Conservation (phyloP, 2,329 filamentous ascomycete species). For the Nemania sp. region DNA sequence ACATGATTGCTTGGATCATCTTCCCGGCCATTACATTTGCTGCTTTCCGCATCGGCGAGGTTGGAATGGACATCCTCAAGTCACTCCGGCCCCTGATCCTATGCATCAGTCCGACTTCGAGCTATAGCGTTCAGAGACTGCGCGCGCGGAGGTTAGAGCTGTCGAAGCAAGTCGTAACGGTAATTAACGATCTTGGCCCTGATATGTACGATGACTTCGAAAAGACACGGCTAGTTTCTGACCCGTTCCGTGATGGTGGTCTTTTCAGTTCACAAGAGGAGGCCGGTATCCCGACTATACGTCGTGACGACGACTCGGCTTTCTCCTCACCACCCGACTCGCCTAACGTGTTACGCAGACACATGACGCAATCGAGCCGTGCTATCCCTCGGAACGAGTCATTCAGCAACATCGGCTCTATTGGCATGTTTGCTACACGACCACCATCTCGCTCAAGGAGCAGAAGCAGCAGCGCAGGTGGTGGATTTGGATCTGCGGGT, state of each 20-base stretch:
- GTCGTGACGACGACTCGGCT: slow-evolving; percentile 37
- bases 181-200: slow-evolving; percentile 95
- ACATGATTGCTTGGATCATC: slow-evolving; percentile 79
- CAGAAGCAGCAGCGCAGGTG: slow-evolving; percentile 73
- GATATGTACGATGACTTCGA: slow-evolving; percentile 99
- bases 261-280: slow-evolving; percentile 49
- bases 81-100: slow-evolving; percentile 89
- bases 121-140: slow-evolving; percentile 84
- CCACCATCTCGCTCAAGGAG: slow-evolving; percentile 79
- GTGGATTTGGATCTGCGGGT: slow-evolving; percentile 69
- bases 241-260: slow-evolving; percentile 58
- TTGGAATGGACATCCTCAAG: slow-evolving; percentile 99
- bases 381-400: slow-evolving; percentile 86
- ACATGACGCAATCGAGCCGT: slow-evolving; percentile 66
- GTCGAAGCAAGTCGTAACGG: slow-evolving; percentile 83
- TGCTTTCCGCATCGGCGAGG: slow-evolving; percentile 92
- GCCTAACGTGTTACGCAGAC: slow-evolving; percentile 57
- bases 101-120: slow-evolving; percentile 84
- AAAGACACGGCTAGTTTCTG: slow-evolving; percentile 74
- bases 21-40: slow-evolving; percentile 93
- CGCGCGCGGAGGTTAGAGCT: slow-evolving; percentile 78
- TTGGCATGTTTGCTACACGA: slow-evolving; percentile 90
- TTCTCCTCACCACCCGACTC: slow-evolving; percentile 48
- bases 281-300: slow-evolving; percentile 44
- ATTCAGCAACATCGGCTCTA: slow-evolving; percentile 87